Conservation (phyloP, 2,329 filamentous ascomycete genomes). For the Calonectria leucothoes region DNA sequence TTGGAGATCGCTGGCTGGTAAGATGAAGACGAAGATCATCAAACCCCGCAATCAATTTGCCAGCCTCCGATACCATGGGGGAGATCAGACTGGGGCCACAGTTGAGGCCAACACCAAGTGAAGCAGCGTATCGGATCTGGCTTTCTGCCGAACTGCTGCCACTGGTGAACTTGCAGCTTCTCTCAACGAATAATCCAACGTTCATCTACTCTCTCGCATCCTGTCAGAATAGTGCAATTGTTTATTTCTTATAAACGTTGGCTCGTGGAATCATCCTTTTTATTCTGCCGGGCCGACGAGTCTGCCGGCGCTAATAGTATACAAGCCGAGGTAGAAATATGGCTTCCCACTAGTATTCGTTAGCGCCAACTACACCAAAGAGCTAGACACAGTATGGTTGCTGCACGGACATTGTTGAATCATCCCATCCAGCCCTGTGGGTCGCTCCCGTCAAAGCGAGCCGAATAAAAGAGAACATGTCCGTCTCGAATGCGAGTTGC, state of each 20-base stretch:
- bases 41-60: not conserved
- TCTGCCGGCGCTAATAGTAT: not conserved
- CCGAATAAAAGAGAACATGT: not conserved
- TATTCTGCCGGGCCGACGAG: not conserved
- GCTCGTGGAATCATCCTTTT: not conserved
- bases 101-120: not conserved
- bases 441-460: not conserved
- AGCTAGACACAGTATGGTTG: not conserved
- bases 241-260: not conserved
- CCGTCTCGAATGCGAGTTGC: not conserved
- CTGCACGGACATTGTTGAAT: not conserved
- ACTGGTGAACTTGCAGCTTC: not conserved
- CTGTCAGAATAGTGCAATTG: not conserved
- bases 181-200: not conserved
- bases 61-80: not conserved
- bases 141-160: not conserved
- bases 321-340: not conserved
- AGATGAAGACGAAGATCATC: not conserved
- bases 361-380: not conserved
- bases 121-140: not conserved
- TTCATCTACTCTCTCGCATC: not conserved
- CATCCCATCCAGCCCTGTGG: not conserved
- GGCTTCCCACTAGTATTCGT: not conserved
- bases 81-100: not conserved
- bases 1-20: not conserved